Evolutionary conservation across 2,329 filamentous ascomycete genomes (phyloP), one percentile per base, ranked within the genome.

Genomic region (Aspergillus cejpii): DNA sequence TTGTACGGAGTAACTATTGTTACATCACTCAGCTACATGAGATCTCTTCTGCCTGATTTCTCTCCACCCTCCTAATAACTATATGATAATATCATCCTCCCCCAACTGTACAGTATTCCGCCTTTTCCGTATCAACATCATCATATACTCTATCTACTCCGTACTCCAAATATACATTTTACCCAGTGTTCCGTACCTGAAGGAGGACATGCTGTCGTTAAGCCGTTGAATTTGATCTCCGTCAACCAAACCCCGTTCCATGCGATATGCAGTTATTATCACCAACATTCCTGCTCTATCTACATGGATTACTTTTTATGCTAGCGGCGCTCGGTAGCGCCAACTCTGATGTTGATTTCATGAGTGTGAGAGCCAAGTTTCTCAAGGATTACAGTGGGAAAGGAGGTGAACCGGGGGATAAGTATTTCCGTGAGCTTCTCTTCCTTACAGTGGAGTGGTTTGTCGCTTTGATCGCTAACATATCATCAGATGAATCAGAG

Each of bases 381-480:
- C 58, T 62, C 28, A 65, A 64, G 37, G 63, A 68, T 37, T 67
- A 71, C 49, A 66, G 65, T 39, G 68, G 64, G 17, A 61, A 61
- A 47, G 55, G 54, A 19, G 61, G 62, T 10, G 65, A 71, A 42
- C 65, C 68, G 2, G 65, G 60, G 10, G 59, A 66, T 28, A 77
- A 77, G 59, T 77, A 77, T 57, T 77, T 77, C 57, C 72, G 68
- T 69, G 52, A 64, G 67, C 65, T 8, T 26, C 39, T 21, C 39
- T 17, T 43, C 28, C 43, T n/a, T 23, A 42, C 23, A 26, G 43
- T 24, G 33, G 26, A 46, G 41, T 29, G 23, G 39, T 29, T 48
- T 50, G 28, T 51, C 44, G 15, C 20, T 11, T 29, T 26, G 23
- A 15, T 12, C 44, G 20, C 48, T 55, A 43, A 54, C 33, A 6